phyloP scores from a whole-genome alignment of 352 stramenopile species.

The Pythium myriotylum region DNA sequence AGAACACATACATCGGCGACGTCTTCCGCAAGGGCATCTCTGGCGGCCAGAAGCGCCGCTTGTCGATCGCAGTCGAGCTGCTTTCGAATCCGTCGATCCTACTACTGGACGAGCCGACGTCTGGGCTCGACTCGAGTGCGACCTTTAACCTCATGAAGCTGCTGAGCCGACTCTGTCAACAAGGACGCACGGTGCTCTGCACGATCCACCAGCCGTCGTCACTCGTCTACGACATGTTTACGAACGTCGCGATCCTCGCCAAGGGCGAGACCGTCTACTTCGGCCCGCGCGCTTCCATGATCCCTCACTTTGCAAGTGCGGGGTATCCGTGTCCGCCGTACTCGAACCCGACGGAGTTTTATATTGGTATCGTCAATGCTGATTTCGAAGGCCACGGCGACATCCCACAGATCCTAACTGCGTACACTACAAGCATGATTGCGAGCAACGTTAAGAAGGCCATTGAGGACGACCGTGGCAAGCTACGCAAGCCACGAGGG shows the following conservation, averaged over 20 bases:
- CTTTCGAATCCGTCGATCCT: conserved; percentile 93
- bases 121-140: conserved; percentile 87
- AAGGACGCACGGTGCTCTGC: conserved; percentile 72
- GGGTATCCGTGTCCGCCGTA: conserved; percentile 68
- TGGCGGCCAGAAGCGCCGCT: conserved; percentile 87
- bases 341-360: conserved; percentile 66
- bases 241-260: conserved; percentile 60
- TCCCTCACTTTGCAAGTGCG: conserved; percentile 51
- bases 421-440: conserved; percentile 1
- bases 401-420: conserved; percentile 13
- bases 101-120: conserved; percentile 95
- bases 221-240: conserved; percentile 64
- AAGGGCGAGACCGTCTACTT: conserved; percentile 89
- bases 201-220: conserved; percentile 90
- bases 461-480: background rate
- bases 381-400: conserved; percentile 42
- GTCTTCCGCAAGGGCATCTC: conserved; percentile 72
- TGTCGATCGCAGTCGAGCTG: conserved; percentile 94
- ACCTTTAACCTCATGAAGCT: conserved; percentile 87
- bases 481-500: background rate
- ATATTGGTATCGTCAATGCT: conserved; percentile 40
- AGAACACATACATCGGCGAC: conserved; percentile 68
- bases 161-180: conserved; percentile 46
- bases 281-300: conserved; percentile 46
- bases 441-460: conserved; percentile 7